A percentile compares a stretch with the other conserved stretches of the same genome.
Conservation (phyloP, 805 yeast genomes). For the Saccharomycopsis sp. region DNA sequence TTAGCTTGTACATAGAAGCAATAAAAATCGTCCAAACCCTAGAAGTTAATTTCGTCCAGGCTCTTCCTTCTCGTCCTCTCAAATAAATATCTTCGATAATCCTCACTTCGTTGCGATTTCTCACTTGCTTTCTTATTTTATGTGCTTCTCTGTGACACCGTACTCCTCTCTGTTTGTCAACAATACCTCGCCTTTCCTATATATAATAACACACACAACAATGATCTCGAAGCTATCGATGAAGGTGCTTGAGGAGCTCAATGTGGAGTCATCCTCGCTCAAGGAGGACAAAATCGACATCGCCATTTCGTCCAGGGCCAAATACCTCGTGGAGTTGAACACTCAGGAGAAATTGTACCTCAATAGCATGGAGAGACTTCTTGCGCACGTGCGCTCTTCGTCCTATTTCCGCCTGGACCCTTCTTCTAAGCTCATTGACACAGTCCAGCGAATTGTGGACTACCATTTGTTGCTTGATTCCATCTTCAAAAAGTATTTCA, state of each 20-base stretch:
- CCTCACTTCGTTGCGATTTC: neutral
- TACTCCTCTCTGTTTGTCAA: too few relatives aligned
- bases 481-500: neutral
- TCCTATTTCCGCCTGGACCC: neutral
- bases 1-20: too few relatives aligned
- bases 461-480: neutral
- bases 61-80: neutral
- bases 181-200: neutral
- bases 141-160: neutral
- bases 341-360: slow-evolving; percentile 11
- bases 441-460: neutral
- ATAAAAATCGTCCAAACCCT: too few relatives aligned
- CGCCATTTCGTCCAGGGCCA: slow-evolving; percentile 14
- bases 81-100: neutral
- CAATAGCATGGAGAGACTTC: slow-evolving; percentile 4
- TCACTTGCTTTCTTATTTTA: neutral
- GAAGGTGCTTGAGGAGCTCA: slow-evolving; percentile 16
- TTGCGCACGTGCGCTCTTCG: slow-evolving; percentile 1
- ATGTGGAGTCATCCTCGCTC: slow-evolving; percentile 12
- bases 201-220: slow-evolving; percentile 1
- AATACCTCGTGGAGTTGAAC: slow-evolving; percentile 6
- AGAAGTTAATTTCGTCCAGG: too few relatives aligned
- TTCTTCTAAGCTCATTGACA: neutral
- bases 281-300: slow-evolving; percentile 12
- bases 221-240: slow-evolving; percentile 14